Base-by-base conservation (phyloP, 106 monocot genomes). In the Vanilla planifolia region DNA sequence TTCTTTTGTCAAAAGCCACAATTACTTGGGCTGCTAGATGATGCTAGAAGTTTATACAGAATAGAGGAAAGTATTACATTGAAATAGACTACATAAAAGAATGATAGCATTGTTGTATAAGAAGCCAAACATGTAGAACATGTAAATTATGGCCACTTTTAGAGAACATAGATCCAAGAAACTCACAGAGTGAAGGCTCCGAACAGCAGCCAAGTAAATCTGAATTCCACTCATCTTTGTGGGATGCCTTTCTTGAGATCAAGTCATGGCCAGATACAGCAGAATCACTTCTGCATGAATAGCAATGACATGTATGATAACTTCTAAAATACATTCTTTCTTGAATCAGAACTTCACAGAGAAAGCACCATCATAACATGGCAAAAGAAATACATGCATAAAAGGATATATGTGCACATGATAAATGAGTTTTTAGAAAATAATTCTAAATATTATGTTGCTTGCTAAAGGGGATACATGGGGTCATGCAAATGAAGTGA, bases 151-250 rank as follows among this genome's bases (percentile, higher is more conserved):
- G 2, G 9, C 7, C 35, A 57, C 20, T 16, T 53, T 22, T 8
- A 57, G 35, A 28, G 35, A 10, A 53, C 14, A 17, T 2, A 36
- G 17, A 57, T 57, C 35, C 8, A 35, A 16, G 35, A 34, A 36
- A 39, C 79, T 35, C 73, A 83, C 88, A 88, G 43, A 88, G 71
- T 43, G 47, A 76, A 55, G 88, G 88, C 23, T 83, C 83, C 28
- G 79, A 64, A 47, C 83, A 88, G 47, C 88, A 88, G 57, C 59
- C 83, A 34, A 88, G 88, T 45, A 88, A 66, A 83, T 88, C 88
- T 8, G 79, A 50, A 65, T 77, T 63, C 88, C 88, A 88, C 35
- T 65, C 88, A 47, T 71, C 60, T 47, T 41, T 57, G 21, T 56
- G 19, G 33, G 68, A 78, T 46, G 62, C 72, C 69, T 64, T 80